Base-by-base conservation (phyloP, 192 early-diverging fungal species). In the Coemansia sp. region DNA sequence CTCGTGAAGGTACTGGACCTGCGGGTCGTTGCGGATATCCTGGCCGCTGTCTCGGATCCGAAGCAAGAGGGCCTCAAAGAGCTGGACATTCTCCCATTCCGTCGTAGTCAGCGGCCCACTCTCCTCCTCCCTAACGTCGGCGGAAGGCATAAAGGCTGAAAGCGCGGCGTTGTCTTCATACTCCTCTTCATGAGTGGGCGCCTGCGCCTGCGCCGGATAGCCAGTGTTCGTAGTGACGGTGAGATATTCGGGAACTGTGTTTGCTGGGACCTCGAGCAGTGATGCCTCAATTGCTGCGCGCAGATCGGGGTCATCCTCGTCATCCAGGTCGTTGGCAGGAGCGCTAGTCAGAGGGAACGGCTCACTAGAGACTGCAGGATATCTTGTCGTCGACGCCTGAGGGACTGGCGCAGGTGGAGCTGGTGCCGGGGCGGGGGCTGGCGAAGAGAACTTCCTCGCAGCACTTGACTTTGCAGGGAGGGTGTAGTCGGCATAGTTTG, bases 61-160 rank as follows among this genome's bases (percentile, higher is more conserved):
- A 39, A 93, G 89, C 57, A 99, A 85, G 11, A 97, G 82, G 13
- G 94, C 86, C 31, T 92, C 85, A 59, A 99, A 99, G 10, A 96
- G 67, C 71, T 92, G 86, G 33, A 99, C 88, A 38, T 94, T 96
- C 68, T 97, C 93, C 45, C 88, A 85, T 72, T 99, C 95, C 8
- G 88, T 85, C 1, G 76, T 59, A 23, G 88, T 84, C 62, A 99
- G 67, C 43, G 93, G 91, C 43, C 89, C 76, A 6, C 69, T 43
- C 16, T 72, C 63, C 2, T 77, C 68, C 2, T 68, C 79, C 20
- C 13, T 63, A 52, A 61, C 68, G 42, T 42, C 48, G 20, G 56
- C 69, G 26, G 61, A 62, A 20, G 73, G 75, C 81, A 79, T 79
- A 65, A 76, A 78, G 0, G 72, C 79, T 14, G 69, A 42, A 8